These are phyloP conservation scores for Penicillium sp. DNA, from an alignment of 2,329 filamentous ascomycete genomes.

Conservation along the genomic window DNA sequence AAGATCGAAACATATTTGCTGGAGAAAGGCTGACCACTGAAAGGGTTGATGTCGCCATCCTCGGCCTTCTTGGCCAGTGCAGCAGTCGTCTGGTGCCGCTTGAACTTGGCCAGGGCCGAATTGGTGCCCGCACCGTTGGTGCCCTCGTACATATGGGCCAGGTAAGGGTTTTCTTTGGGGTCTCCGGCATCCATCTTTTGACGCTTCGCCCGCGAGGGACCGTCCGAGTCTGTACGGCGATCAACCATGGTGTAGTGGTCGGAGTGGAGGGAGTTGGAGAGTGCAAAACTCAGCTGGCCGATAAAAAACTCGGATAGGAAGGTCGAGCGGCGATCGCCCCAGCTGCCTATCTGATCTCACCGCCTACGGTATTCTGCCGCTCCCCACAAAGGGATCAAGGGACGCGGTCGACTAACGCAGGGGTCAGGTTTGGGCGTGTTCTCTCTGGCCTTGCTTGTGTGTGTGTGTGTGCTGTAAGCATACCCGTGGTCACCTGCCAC, in stretches of 20 bases:
- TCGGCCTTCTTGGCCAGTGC: constrained; percentile 70
- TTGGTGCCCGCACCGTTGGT: constrained; percentile 34
- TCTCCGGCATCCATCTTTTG: constrained; percentile 51
- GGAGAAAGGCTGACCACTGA: constrained; percentile 74
- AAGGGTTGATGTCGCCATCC: constrained; percentile 78
- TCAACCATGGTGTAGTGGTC: constrained; percentile 53
- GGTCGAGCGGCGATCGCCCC: constrained; percentile 30
- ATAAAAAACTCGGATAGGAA: constrained; percentile 35
- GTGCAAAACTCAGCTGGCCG: constrained; percentile 16
- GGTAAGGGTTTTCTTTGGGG: constrained; percentile 73
- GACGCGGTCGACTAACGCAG: constrained; percentile 8
- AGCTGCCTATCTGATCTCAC: constrained; percentile 27
- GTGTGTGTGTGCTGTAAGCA: neutral
- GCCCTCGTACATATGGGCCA: constrained; percentile 74
- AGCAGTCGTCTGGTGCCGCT: constrained; percentile 76
- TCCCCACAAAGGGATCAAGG: constrained; percentile 31
- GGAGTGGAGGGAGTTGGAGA: constrained; percentile 6
- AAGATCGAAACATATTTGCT: constrained; percentile 87
- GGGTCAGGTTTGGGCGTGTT: constrained; percentile 3
- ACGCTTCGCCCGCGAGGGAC: constrained; percentile 53
- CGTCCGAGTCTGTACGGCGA: constrained; percentile 54
- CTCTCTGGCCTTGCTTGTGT: neutral
- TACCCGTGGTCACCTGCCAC: neutral
- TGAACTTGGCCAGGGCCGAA: constrained; percentile 63
- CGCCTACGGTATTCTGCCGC: constrained; percentile 30